These are phyloP conservation scores for Ilyonectria destructans DNA, from an alignment of 2,329 filamentous ascomycete genomes.

Conservation along the genomic window DNA sequence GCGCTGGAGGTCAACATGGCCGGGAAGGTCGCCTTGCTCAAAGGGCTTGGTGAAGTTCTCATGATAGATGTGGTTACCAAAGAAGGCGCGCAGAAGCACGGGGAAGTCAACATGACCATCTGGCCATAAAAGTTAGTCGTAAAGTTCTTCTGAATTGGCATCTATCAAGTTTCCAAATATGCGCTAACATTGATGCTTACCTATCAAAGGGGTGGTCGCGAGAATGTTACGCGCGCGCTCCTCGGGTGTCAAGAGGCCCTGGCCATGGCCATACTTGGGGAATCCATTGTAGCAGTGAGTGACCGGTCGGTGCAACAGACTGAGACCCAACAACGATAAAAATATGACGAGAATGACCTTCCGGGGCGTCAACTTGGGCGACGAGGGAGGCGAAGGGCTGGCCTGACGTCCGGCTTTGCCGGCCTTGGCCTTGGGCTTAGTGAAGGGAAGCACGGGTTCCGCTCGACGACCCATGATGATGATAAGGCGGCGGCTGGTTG, in stretches of 20 bases:
- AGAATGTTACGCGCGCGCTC: conserved; percentile 65
- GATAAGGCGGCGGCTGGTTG: not conserved
- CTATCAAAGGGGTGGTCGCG: conserved; percentile 65
- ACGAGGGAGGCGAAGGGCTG: conserved; percentile 39
- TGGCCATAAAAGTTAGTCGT: conserved; percentile 53
- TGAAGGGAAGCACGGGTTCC: conserved; percentile 43
- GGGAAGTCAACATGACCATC: conserved; percentile 94
- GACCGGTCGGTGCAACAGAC: conserved; percentile 48
- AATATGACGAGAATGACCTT: conserved; percentile 46
- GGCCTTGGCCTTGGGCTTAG: conserved; percentile 29
- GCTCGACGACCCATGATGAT: conserved; percentile 43
- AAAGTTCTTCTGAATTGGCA: no score
- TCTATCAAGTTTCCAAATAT: not conserved
- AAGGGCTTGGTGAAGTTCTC: conserved; percentile 83
- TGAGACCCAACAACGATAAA: conserved; percentile 48
- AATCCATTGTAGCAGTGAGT: conserved; percentile 44
- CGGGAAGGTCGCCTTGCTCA: conserved; percentile 76
- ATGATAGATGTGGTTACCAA: conserved; percentile 84
- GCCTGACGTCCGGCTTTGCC: conserved; percentile 21
- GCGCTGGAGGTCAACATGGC: conserved; percentile 86
- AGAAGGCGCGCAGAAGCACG: conserved; percentile 77
- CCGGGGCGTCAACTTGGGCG: conserved; percentile 47
- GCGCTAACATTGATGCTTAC: conserved; percentile 50
- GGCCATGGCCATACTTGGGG: conserved; percentile 47
- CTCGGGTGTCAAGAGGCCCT: conserved; percentile 56